Percentiles rank a stretch among this genome's conserved stretches.
These are phyloP conservation scores for Pythium folliculosum DNA, from an alignment of 352 stramenopile species.

Conservation along the genomic window DNA sequence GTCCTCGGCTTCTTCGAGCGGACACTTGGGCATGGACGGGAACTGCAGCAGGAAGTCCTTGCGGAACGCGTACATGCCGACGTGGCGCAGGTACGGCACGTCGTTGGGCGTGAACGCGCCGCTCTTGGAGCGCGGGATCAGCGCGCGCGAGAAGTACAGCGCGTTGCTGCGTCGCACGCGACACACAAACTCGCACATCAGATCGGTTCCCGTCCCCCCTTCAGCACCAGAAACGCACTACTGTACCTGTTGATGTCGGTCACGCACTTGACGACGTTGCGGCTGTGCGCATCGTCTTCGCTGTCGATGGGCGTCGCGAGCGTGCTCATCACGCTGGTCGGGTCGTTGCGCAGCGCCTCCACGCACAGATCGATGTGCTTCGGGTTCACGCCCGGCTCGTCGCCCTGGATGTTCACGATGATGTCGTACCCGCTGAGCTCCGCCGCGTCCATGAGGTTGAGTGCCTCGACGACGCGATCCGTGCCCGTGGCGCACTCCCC, in stretches of 20 bases:
- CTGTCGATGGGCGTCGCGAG: conserved; percentile 64
- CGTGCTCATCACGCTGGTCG: conserved; percentile 72
- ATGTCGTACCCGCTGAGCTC: conserved; percentile 67
- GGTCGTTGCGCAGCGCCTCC: conserved; percentile 48
- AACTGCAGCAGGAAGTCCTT: conserved; percentile 73
- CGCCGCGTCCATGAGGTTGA: conserved; percentile 38
- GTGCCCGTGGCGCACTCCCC: conserved; percentile 70
- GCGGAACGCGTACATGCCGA: conserved; percentile 83
- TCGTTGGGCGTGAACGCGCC: conserved; percentile 51
- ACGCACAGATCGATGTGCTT: conserved; percentile 76
- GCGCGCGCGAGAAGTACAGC: conserved; percentile 82
- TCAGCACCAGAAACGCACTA: too few species aligned
- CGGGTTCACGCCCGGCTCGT: conserved; percentile 81
- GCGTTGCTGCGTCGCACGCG: conserved; percentile 49
- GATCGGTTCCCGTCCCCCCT: too few species aligned
- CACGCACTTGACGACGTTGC: conserved; percentile 83
- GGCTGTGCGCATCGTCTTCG: conserved; percentile 53
- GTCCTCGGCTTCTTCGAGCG: conserved; percentile 68
- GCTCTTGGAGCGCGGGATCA: conserved; percentile 78
- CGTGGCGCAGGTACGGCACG: conserved; percentile 67
- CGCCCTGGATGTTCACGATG: conserved; percentile 84
- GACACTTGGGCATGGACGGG: conserved; percentile 50
- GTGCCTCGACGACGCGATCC: conserved; percentile 70
- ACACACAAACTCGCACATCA: not conserved
- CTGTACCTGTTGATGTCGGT: conserved; percentile 53